phyloP scores from a whole-genome alignment of 2,329 filamentous ascomycete genomes.

The Periconia sp. region DNA sequence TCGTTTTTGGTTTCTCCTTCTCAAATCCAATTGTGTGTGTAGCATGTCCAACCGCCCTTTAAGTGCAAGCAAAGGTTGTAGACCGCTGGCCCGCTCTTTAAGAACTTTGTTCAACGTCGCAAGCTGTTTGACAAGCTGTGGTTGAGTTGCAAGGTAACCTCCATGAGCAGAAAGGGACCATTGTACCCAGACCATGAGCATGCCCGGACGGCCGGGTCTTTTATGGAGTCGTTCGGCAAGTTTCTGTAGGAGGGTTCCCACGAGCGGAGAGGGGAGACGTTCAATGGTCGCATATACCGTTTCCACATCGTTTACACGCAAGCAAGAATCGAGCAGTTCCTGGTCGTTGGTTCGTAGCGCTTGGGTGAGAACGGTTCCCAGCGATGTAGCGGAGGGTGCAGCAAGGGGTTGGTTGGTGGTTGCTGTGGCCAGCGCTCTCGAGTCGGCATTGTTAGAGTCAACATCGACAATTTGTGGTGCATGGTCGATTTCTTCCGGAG shows the following conservation, averaged over 20 bases:
- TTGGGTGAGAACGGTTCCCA: conserved; percentile 90
- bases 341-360: conserved; percentile 90
- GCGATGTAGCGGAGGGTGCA: conserved; percentile 72
- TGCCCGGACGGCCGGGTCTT: conserved; percentile 84
- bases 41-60: conserved; percentile 97
- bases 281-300: conserved; percentile 89
- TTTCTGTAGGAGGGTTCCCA: conserved; percentile 75
- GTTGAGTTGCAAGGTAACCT: conserved; percentile 82
- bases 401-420: conserved; percentile 52
- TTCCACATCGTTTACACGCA: conserved; percentile 74
- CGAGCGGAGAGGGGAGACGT: conserved; percentile 81
- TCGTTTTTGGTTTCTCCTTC: conserved; percentile 67
- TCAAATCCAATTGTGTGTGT: conserved; percentile 81
- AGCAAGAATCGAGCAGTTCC: conserved; percentile 86
- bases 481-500: conserved; percentile 45
- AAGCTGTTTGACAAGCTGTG: conserved; percentile 78
- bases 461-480: conserved; percentile 68
- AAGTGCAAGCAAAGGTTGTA: conserved; percentile 79
- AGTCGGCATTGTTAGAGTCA: conserved; percentile 55
- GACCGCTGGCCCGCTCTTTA: conserved; percentile 78
- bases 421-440: conserved; percentile 48
- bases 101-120: conserved; percentile 81
- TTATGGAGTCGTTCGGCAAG: conserved; percentile 85
- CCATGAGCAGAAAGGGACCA: conserved; percentile 93
- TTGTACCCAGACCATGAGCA: conserved; percentile 92